Evolutionary conservation across 352 stramenopile species (phyloP).

Genomic region (Globisporangium mamillatum): DNA sequence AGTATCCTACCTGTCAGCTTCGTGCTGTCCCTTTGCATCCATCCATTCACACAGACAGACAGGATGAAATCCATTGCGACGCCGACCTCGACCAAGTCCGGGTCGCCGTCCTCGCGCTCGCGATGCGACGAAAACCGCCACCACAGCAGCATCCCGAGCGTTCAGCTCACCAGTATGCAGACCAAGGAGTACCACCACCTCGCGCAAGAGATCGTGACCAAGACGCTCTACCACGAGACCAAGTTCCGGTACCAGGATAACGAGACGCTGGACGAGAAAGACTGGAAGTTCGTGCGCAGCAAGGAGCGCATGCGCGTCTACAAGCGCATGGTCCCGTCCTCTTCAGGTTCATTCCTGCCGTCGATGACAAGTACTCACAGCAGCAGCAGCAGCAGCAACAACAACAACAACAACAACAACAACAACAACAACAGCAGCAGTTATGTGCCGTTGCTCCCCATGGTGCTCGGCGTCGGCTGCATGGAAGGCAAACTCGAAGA

Average conservation of each 20-base stretch:
- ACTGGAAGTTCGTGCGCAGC: constrained; percentile 33
- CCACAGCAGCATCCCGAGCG: too few relatives aligned
- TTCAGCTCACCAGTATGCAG: too few relatives aligned
- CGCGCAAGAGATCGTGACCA: constrained; percentile 36
- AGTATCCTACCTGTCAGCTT: too few relatives aligned
- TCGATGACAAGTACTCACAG: background rate
- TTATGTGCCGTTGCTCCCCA: background rate
- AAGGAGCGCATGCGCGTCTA: constrained; percentile 38
- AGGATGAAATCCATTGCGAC: too few relatives aligned
- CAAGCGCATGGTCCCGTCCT: constrained; percentile 21
- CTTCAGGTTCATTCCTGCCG: too few relatives aligned
- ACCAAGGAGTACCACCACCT: constrained; percentile 26
- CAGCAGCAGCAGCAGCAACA: background rate
- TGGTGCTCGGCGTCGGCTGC: constrained; percentile 22
- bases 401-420: background rate
- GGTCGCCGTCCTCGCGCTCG: too few relatives aligned
- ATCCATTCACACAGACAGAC: too few relatives aligned
- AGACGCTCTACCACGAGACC: constrained; percentile 48
- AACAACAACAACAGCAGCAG: constrained; percentile 6
- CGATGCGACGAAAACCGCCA: too few relatives aligned
- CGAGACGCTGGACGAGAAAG: constrained; percentile 20
- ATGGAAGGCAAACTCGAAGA: constrained; percentile 44
- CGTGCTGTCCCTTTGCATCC: too few relatives aligned
- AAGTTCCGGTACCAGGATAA: constrained; percentile 20
- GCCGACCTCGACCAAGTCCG: too few relatives aligned